phyloP scores from a whole-genome alignment of 2,329 filamentous ascomycete genomes.

The Coleophoma cylindrospora region DNA sequence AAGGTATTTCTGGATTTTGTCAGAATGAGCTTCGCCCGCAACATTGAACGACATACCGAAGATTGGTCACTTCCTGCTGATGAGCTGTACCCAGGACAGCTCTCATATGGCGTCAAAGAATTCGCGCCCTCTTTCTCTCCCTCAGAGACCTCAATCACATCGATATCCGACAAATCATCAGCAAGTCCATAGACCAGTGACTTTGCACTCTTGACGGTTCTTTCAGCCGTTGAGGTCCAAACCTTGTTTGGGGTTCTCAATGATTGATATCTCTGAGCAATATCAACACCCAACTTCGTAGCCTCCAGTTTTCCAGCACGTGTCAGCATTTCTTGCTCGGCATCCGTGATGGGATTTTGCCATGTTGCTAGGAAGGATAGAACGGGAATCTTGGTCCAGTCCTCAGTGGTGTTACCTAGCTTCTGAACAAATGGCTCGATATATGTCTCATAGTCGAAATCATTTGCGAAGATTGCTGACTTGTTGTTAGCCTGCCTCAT shows the following conservation, averaged over 20 bases:
- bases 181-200: constrained; percentile 42
- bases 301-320: constrained; percentile 19
- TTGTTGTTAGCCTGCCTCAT: too few relatives aligned
- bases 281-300: constrained; percentile 19
- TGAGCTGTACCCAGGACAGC: constrained; percentile 46
- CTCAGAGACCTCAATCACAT: constrained; percentile 39
- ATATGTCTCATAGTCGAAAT: constrained; percentile 45
- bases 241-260: constrained; percentile 40
- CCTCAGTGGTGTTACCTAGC: constrained; percentile 39
- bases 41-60: constrained; percentile 16
- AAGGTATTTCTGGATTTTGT: constrained; percentile 27
- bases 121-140: constrained; percentile 41
- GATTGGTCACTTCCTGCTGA: constrained; percentile 42
- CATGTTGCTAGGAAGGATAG: constrained; percentile 21
- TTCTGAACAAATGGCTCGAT: constrained; percentile 46
- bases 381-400: constrained; percentile 34
- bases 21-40: not conserved
- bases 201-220: constrained; percentile 42
- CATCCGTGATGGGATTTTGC: constrained; percentile 19
- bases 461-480: constrained; percentile 42
- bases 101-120: constrained; percentile 47
- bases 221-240: constrained; percentile 46
- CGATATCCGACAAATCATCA: constrained; percentile 34
- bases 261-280: constrained; percentile 22
- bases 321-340: constrained; percentile 21